Base-by-base conservation (phyloP, 148 eudicot genomes). In the Bassia scoparia region DNA sequence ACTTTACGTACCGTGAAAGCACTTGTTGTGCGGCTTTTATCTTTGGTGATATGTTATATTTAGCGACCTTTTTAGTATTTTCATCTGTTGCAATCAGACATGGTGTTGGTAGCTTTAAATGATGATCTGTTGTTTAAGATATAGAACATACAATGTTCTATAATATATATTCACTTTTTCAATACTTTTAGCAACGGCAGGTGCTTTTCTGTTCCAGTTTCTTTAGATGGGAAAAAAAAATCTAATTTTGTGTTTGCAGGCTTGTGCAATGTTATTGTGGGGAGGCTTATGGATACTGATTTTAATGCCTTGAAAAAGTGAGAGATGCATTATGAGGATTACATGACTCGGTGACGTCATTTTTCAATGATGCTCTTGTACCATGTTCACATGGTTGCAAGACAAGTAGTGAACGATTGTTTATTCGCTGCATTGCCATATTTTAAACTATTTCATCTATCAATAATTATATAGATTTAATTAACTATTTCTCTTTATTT, bases 221-320 rank as follows among this genome's bases (percentile, higher is more conserved):
- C 24, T 43, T 17, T 35, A 29, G 54, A 41, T 16, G 46, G 12
- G 41, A 18, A 48, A 73, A n/a, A n/a, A 20, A 52, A 35, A 55
- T 10, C 5, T 55, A 24, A 26, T 18, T 56, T 4, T 56, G 52
- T 38, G 63, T 78, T 35, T 80, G 81, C 91, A 95, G 98, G 89
- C 90, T 67, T 95, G 24, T 95, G 97, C 80, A 88, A 88, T 77
- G 84, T 89, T 95, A 89, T 77, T 86, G 98, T 70, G 90, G 98
- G 61, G 97, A 91, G 75, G 79, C 86, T 44, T 88, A 87, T 75
- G 93, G 96, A 55, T 61, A 84, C 89, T 56, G 98, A 95, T 71
- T 84, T 84, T 69, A 76, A 62, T 69, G 82, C 84, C 92, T 95
- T 52, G 91, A 91, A 83, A 89, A 79, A 72, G 93, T 88, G 70